Base-by-base conservation (phyloP, 352 stramenopile species). In the Poterioochromonas sp. region DNA sequence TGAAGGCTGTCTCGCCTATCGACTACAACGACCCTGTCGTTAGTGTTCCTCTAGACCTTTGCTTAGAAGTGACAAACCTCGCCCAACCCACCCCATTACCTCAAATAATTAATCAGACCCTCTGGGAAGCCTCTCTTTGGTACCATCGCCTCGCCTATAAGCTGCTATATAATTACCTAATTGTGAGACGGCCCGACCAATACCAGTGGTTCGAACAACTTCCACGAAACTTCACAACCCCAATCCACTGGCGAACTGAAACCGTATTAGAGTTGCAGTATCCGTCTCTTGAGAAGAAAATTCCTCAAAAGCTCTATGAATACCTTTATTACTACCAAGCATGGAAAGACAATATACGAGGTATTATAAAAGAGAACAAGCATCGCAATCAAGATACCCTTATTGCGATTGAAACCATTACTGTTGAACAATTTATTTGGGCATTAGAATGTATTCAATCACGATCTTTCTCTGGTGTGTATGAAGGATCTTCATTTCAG, bases 391-490 rank as follows among this genome's bases (percentile, higher is more conserved):
- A 20, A n/a, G 51, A 20, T n/a, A 60, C 20, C 51, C 20, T n/a
- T 20, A n/a, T n/a, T 20, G 51, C 51, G 51, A n/a, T 20, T n/a
- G 51, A 26, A n/a, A 60, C n/a, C n/a, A n/a, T 73, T 32, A 41
- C 1, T 32, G 32, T 76, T 34, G 63, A 44, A 35, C 63, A 69
- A 3, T 83, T 83, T 40, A 54, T 69, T 2, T 83, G 80, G 80
- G 80, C 80, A 32, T 54, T 80, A 11, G 80, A 83, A 73, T 83
- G 80, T 47, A 71, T 82, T 5, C 41, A 79, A 26, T 80, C 77
- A 37, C 73, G 80, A 44, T 79, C 80, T 44, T 83, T 83, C 74
- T 73, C 63, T 73, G 63, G 63, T 8, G 20, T 29, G 1, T 73
- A 73, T 51, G 63, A 73, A 51, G 63, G 63, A 29, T 73, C 63